Evolutionary conservation across 1,139 yeast species (phyloP), one percentile per base, ranked within the genome.

Genomic region (Candida smagusa): DNA sequence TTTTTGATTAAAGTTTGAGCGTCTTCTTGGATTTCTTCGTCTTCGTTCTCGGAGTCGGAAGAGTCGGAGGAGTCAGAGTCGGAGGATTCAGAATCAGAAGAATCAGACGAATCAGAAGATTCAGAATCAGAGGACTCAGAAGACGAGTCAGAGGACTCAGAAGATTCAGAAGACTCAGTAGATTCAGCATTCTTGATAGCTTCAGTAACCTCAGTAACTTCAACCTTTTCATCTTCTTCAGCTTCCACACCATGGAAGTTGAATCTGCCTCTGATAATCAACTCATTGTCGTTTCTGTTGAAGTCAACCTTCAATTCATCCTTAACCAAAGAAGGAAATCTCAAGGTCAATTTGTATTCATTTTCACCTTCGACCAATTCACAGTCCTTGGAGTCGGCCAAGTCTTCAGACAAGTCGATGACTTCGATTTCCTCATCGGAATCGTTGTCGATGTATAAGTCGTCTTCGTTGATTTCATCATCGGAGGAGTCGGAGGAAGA

Each of bases 341-440:
- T 63, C 42, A 71, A 58, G 44, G 56, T 61, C 49, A 71, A 63
- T 48, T 66, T 67, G 54, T 69, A 72, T 16, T 65, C 63, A 42
- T 63, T 56, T 31, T 67, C 71, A 22, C 65, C 49, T 46, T 70
- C 66, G 31, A 59, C 53, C 48, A 71, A 61, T 52, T 70, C 74
- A 50, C 72, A 70, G 51, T 71, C 77, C 46, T 68, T 70, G 37
- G 73, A 65, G 51, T 68, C 58, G 42, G 60, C 65, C 48, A 71
- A 64, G 50, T 71, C 77, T 37, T 61, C 63, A 34, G 70, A 55
- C 51, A 70, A 65, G 49, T 71, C 76, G 44, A 70, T 64, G 24
- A 70, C 53, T 37, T 59, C 63, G 40, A 58, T 54, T 37, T 65
- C 71, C 12, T 64, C 67, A 28, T 67, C 74, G 9, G 55, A 53